phyloP scores from a whole-genome alignment of 2,329 filamentous ascomycete species.

The Colletotrichum spinosum region DNA sequence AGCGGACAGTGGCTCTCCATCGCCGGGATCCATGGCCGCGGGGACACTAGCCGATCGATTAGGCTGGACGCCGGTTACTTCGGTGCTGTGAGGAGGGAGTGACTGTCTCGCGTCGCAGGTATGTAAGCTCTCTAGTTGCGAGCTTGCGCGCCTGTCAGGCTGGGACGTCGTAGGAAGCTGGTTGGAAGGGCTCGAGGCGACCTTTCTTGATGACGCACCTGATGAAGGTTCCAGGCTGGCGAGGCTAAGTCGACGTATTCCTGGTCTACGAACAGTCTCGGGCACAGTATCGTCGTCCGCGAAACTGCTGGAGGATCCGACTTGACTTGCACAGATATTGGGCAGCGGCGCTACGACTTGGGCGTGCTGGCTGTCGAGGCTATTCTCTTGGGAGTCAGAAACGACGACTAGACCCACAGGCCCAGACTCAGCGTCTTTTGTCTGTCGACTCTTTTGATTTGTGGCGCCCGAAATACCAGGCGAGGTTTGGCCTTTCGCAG shows the following conservation, averaged over 20 bases:
- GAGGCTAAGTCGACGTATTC: background rate
- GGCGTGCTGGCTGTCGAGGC: conserved; percentile 32
- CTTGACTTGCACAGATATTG: conserved; percentile 24
- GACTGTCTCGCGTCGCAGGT: conserved; percentile 22
- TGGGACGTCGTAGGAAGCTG: background rate
- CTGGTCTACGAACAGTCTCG: conserved; percentile 35
- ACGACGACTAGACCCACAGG: conserved; percentile 9
- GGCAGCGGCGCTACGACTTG: conserved; percentile 32
- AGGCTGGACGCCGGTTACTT: background rate
- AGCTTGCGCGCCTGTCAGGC: conserved; percentile 6
- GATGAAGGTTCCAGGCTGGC: conserved; percentile 1
- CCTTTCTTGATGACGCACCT: background rate
- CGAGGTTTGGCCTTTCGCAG: background rate
- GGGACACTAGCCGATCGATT: background rate
- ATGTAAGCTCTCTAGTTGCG: conserved; percentile 16
- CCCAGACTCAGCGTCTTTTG: background rate
- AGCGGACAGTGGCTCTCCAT: conserved; percentile 31
- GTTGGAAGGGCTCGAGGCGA: background rate
- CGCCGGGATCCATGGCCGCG: conserved; percentile 14
- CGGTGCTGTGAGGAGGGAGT: conserved; percentile 1
- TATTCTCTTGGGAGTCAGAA: conserved; percentile 20
- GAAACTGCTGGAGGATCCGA: conserved; percentile 5
- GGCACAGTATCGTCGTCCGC: conserved; percentile 29
- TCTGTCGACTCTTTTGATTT: background rate
- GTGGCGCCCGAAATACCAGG: background rate